These are phyloP conservation scores for Bocquillonia castaneifolia DNA, from an alignment of 441 rosid genomes.

Conservation along the genomic window DNA sequence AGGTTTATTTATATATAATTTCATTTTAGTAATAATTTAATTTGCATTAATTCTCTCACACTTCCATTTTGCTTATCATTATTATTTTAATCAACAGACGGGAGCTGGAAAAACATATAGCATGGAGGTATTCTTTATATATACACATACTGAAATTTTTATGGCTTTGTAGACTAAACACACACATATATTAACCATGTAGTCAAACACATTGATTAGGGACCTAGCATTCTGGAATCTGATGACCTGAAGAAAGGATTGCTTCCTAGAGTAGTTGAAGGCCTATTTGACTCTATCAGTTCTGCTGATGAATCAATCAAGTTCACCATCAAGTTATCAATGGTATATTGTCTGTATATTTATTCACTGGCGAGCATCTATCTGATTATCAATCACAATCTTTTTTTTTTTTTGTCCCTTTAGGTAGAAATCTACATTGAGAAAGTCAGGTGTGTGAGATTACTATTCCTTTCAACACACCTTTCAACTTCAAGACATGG, in stretches of 20 bases:
- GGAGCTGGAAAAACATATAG: conserved; percentile 90
- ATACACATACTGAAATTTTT: conserved; percentile 15
- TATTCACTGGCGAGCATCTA: background rate
- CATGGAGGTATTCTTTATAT: conserved; percentile 81
- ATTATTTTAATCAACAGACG: conserved; percentile 53
- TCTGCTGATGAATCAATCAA: conserved; percentile 38
- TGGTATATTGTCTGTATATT: conserved; percentile 35
- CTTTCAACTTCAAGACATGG: background rate
- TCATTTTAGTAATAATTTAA: background rate
- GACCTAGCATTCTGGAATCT: conserved; percentile 47
- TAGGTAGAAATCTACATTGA: conserved; percentile 95
- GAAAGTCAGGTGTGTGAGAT: conserved; percentile 58
- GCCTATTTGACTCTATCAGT: conserved; percentile 43
- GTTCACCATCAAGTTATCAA: conserved; percentile 49
- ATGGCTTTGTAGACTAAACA: background rate
- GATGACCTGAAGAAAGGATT: conserved; percentile 64
- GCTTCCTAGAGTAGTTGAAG: conserved; percentile 59
- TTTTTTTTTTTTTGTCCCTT: conserved; percentile 15
- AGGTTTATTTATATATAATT: conserved; percentile 33
- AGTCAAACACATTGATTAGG: conserved; percentile 39
- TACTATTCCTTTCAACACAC: conserved; percentile 2
- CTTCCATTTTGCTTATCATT: background rate
- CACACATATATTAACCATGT: background rate
- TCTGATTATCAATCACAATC: conserved; percentile 13
- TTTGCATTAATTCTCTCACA: no score